Conservation (phyloP, 331 rosid genomes). For the Saraca asoca region DNA sequence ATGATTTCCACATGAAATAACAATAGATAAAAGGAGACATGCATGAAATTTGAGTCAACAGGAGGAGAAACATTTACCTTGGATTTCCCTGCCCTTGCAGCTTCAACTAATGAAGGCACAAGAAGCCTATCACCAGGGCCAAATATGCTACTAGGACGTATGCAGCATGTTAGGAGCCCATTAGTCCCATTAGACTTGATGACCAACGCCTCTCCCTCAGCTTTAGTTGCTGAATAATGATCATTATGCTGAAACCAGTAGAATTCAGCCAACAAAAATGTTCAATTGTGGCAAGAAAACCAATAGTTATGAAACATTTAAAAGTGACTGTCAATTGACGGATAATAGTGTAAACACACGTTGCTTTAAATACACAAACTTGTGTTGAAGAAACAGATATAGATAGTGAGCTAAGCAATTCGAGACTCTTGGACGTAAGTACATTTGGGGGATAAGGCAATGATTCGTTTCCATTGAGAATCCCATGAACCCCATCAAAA, state of each 20-base stretch:
- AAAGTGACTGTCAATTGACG: background rate
- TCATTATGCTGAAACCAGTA: constrained; percentile 76
- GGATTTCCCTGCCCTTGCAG: constrained; percentile 86
- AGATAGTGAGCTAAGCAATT: background rate
- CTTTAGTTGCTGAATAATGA: constrained; percentile 89
- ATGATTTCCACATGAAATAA: constrained; percentile 17
- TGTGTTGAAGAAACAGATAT: constrained; percentile 2
- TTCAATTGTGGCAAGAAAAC: constrained; percentile 16
- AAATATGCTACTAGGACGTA: constrained; percentile 94
- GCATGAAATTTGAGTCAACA: background rate
- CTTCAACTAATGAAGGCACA: constrained; percentile 73
- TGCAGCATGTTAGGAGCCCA: constrained; percentile 87
- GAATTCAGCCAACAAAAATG: constrained; percentile 21
- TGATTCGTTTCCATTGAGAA: constrained; percentile 66
- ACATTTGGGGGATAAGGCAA: constrained; percentile 85
- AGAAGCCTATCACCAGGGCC: constrained; percentile 92
- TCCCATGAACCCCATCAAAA: constrained; percentile 87
- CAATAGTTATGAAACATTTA: constrained; percentile 6
- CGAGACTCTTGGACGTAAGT: constrained; percentile 17
- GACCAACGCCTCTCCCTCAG: constrained; percentile 82
- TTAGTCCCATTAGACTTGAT: constrained; percentile 74
- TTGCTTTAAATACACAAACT: background rate
- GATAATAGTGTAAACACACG: background rate
- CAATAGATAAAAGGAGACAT: background rate
- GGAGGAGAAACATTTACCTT: constrained; percentile 55